Conservation (phyloP, 208 protist species). For the Leishmania guyanensis region DNA sequence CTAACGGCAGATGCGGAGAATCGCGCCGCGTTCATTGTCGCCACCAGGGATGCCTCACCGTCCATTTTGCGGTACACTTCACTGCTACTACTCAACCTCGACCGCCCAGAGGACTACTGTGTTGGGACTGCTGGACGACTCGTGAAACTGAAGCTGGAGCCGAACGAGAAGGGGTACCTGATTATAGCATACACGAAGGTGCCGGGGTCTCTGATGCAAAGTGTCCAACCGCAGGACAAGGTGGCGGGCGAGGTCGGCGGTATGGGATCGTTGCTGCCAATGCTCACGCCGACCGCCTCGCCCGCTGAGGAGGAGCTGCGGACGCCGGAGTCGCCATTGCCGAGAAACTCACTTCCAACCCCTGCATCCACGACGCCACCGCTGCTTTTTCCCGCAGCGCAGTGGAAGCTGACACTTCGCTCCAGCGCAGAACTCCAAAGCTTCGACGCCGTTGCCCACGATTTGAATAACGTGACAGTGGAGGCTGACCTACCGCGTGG, state of each 20-base stretch:
- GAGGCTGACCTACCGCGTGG: conserved; percentile 56
- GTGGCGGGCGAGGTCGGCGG: neutral
- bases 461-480: conserved; percentile 39
- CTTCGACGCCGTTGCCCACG: conserved; percentile 54
- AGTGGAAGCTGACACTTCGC: conserved; percentile 68
- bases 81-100: conserved; percentile 74
- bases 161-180: conserved; percentile 81
- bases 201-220: conserved; percentile 1
- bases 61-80: conserved; percentile 53
- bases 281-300: neutral
- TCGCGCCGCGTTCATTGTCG: neutral
- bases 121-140: conserved; percentile 56
- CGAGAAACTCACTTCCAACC: neutral
- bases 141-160: conserved; percentile 47
- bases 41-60: neutral
- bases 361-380: neutral
- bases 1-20: neutral
- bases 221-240: conserved; percentile 1
- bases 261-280: neutral
- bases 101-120: conserved; percentile 35
- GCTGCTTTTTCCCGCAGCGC: conserved; percentile 37
- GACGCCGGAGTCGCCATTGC: neutral
- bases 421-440: conserved; percentile 51
- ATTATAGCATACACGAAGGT: conserved; percentile 71
- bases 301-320: neutral